Percentiles rank a stretch among this genome's conserved stretches.
Evolutionary conservation across 1,284 basidiomycete species (phyloP).

Genomic region (Pyrrhoderma noxium): DNA sequence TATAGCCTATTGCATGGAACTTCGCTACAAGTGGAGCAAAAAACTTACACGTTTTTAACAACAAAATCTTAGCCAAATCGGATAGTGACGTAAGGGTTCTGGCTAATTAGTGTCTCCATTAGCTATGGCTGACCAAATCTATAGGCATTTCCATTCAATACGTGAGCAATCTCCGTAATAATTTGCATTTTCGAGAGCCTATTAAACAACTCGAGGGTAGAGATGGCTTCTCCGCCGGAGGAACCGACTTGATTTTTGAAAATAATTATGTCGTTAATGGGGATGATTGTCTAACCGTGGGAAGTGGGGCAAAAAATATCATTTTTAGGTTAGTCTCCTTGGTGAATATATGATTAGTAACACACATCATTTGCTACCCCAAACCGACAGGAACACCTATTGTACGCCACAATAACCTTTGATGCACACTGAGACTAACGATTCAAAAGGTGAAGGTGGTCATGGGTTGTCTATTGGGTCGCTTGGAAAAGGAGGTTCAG

Average conservation of each 20-base stretch:
- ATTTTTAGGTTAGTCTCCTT: slow-evolving; percentile 35
- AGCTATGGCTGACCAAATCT: not conserved
- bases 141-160: slow-evolving; percentile 57
- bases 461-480: slow-evolving; percentile 59
- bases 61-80: slow-evolving; percentile 45
- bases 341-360: not conserved
- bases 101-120: not conserved
- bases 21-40: slow-evolving; percentile 44
- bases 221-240: slow-evolving; percentile 49
- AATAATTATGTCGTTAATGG: slow-evolving; percentile 51
- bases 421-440: not conserved
- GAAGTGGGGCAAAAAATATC: slow-evolving; percentile 49
- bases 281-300: slow-evolving; percentile 56
- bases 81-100: slow-evolving; percentile 25
- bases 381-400: slow-evolving; percentile 34
- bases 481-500: slow-evolving; percentile 42
- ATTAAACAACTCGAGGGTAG: not conserved
- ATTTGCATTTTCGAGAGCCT: not conserved
- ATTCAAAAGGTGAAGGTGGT: slow-evolving; percentile 36
- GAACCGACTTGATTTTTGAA: slow-evolving; percentile 50
- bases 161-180: slow-evolving; percentile 42
- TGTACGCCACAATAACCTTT: slow-evolving; percentile 25
- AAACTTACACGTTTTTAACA: slow-evolving; percentile 47
- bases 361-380: not conserved
- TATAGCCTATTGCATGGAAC: slow-evolving; percentile 50